These are phyloP conservation scores for Gaultheria prostrata DNA, from an alignment of 148 eudicot genomes.

Conservation along the genomic window DNA sequence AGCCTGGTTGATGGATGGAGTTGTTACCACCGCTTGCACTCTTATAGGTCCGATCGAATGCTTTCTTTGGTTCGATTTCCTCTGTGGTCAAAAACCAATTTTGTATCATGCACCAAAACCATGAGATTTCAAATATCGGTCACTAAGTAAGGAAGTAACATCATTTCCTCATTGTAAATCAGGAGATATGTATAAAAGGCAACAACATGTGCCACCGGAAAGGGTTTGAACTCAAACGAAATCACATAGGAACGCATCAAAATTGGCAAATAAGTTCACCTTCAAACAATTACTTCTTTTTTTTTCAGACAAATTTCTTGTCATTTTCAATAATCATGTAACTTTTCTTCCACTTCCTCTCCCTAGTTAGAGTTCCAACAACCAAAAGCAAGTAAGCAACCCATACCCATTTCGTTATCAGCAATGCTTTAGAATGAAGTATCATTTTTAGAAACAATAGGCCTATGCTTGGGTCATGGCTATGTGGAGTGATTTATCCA, in stretches of 20 bases:
- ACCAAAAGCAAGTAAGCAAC: not conserved
- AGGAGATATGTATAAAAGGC: not conserved
- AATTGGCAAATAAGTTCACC: not conserved
- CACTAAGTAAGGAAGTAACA: not conserved
- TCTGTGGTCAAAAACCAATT: slow-evolving; percentile 13
- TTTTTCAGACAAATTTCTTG: not conserved
- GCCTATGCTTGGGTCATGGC: not conserved
- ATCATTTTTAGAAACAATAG: not conserved
- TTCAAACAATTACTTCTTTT: not conserved
- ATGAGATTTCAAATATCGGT: not conserved
- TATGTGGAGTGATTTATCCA: not conserved
- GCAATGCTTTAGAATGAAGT: not conserved
- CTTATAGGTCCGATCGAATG: slow-evolving; percentile 27
- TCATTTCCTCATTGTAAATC: not conserved
- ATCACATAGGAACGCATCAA: not conserved
- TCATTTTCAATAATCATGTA: not conserved
- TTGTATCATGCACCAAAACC: not conserved
- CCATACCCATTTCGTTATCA: not conserved
- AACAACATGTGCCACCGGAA: not conserved
- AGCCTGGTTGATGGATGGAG: slow-evolving; percentile 45
- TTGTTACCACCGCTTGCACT: slow-evolving; percentile 50
- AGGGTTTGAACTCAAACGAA: not conserved
- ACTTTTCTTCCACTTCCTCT: not conserved
- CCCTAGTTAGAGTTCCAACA: not conserved
- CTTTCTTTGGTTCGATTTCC: slow-evolving; percentile 23